Evolutionary conservation across 257 asterid species (phyloP).

Genomic region (Rauvolfia tetraphylla): DNA sequence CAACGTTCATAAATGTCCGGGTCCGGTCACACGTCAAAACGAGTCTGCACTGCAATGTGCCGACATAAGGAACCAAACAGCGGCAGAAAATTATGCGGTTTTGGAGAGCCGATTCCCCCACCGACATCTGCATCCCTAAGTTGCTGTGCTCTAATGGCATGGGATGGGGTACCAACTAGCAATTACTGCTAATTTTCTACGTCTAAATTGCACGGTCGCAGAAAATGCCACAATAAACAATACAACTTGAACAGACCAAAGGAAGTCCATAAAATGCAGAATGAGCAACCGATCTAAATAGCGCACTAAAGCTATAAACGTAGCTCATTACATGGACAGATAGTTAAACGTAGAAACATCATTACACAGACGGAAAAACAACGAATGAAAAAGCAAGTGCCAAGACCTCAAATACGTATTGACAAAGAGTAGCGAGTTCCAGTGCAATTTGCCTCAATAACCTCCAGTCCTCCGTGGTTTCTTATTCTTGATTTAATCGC

Average conservation of each 20-base stretch:
- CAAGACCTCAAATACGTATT: conserved; percentile 10
- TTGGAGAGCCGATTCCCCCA: not conserved
- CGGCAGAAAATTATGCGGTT: not conserved
- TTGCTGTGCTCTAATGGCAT: no score
- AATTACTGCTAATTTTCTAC: no score
- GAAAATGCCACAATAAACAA: no score
- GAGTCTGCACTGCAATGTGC: not conserved
- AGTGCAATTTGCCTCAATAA: not conserved
- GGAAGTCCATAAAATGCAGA: not conserved
- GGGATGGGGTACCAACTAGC: no score
- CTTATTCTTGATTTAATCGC: conserved; percentile 3
- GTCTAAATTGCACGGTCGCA: no score
- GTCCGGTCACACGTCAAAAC: no score
- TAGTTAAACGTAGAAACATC: not conserved
- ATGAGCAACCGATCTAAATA: not conserved
- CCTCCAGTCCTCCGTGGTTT: not conserved
- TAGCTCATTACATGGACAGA: conserved; percentile 2
- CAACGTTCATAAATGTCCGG: no score
- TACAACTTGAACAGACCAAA: not conserved
- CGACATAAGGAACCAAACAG: not conserved
- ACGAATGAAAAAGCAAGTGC: not conserved
- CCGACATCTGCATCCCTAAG: not conserved
- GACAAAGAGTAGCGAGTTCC: not conserved
- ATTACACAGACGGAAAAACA: not conserved
- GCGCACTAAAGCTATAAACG: not conserved